These are phyloP conservation scores for Candida ponderosae DNA, from an alignment of 805 yeast species.

Conservation along the genomic window DNA sequence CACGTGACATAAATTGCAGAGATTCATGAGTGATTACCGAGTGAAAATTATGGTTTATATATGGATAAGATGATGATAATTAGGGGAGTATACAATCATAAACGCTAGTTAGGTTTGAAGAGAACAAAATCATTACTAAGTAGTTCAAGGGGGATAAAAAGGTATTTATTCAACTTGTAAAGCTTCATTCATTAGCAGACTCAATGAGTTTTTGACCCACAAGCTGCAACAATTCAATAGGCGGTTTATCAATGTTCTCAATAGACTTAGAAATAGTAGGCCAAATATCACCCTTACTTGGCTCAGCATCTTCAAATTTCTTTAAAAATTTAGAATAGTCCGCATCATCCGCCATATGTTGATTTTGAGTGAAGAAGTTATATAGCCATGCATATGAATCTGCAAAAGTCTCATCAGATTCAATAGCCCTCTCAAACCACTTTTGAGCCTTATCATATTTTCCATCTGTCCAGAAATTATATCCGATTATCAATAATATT, in stretches of 20 bases:
- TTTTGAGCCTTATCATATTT: slow-evolving; percentile 54
- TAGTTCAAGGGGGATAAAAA: no score
- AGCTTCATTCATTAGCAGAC: no score
- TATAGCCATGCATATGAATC: slow-evolving; percentile 72
- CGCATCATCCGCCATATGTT: slow-evolving; percentile 17
- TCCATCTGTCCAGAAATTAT: slow-evolving; percentile 57
- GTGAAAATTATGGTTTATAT: no score
- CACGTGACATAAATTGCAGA: no score
- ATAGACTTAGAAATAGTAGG: slow-evolving; percentile 39
- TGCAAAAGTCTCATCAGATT: slow-evolving; percentile 51
- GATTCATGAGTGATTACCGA: no score
- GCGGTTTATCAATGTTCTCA: slow-evolving; percentile 32
- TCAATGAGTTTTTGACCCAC: slow-evolving; percentile 4
- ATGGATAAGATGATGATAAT: no score
- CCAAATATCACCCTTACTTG: slow-evolving; percentile 62
- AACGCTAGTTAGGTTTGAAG: no score
- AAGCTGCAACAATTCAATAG: slow-evolving; percentile 30
- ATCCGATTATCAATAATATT: slow-evolving; percentile 59
- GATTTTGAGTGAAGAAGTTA: slow-evolving; percentile 33
- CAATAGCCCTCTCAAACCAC: slow-evolving; percentile 69
- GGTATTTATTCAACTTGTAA: no score
- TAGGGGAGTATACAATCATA: no score
- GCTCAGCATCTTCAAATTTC: slow-evolving; percentile 37
- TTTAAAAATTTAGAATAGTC: slow-evolving; percentile 29
- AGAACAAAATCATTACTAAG: no score